Evolutionary conservation across 2,329 filamentous ascomycete species (phyloP).

Genomic region (Monilinia aucupariae): DNA sequence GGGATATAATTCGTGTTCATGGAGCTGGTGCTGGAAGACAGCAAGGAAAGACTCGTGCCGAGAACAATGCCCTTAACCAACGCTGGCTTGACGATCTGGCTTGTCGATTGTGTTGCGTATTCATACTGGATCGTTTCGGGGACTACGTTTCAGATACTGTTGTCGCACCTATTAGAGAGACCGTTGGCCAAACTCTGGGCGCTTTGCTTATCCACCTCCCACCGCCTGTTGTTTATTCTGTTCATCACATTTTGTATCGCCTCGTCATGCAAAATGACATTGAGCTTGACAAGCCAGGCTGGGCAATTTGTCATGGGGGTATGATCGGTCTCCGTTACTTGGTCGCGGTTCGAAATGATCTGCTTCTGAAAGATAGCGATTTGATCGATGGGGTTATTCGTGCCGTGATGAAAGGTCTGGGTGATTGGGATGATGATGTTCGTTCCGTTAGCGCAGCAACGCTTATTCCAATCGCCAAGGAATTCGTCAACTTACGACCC

Average conservation of each 20-base stretch:
- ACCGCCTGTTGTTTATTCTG: constrained; percentile 69
- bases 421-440: constrained; percentile 89
- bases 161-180: constrained; percentile 92
- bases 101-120: constrained; percentile 89
- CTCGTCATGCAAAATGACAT: constrained; percentile 90
- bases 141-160: constrained; percentile 98
- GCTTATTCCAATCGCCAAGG: constrained; percentile 88
- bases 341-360: constrained; percentile 87
- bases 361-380: constrained; percentile 74
- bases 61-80: constrained; percentile 77
- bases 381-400: constrained; percentile 90
- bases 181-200: constrained; percentile 87
- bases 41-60: constrained; percentile 59
- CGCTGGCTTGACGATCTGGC: constrained; percentile 90
- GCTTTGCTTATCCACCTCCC: constrained; percentile 82
- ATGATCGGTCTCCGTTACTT: constrained; percentile 97
- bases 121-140: constrained; percentile 96
- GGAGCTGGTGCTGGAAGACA: constrained; percentile 79
- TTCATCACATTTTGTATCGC: constrained; percentile 77
- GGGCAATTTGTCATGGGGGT: constrained; percentile 94
- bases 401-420: constrained; percentile 91
- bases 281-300: constrained; percentile 66
- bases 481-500: constrained; percentile 83
- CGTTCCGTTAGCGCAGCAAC: constrained; percentile 97
- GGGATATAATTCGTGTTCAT: constrained; percentile 88